Evolutionary conservation across 2,329 filamentous ascomycete genomes (phyloP), one percentile per base, ranked within the genome.

Genomic region (Neofusicoccum laricinum): DNA sequence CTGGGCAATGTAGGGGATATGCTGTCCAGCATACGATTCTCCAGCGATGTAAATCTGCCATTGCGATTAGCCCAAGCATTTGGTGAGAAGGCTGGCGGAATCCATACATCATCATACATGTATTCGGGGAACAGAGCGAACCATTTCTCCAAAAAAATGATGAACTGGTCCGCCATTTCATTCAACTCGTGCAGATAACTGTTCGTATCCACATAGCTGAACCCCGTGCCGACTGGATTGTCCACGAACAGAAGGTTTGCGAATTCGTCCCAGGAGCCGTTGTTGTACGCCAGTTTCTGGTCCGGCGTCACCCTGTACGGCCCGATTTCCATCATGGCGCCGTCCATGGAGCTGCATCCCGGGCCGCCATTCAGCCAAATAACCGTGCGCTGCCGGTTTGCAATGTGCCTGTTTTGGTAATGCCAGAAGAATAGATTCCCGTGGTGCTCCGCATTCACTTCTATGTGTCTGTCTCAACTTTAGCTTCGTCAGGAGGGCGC

Each of bases 381-480:
- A 11, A 99, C 90, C 2, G 93, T 97, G 65, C 95, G 87, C 76
- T 95, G 91, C 71, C 86, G 87, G 75, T 98, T 91, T 64, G 93
- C 94, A 69, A 99, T 97, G 77, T 99, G 95, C 70, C 91, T 86
- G 75, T 98, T 98, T 75, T 97, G 88, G 75, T 91, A 97, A 73
- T 97, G 92, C 95, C 95, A 99, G 83, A 99, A 99, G 83, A 98
- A 99, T 17, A 99, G 80, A 77, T 98, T 96, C 70, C 92, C 94
- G 75, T 98, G 92, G 76, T 90, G 86, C 69, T 92, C 88, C 19
- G 90, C 86, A 38, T 88, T 90, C 72, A 99, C 85, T 79, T 98
- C 93, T 76, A 99, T 90, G 80, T 99, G 95, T 63, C 93, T 97
- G 75, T 58, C 15, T 43, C 41, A 45, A 17, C 30, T 30, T 59